Percentiles rank a stretch among this genome's conserved stretches.
Evolutionary conservation across 371 early-diverging fungal species (phyloP).

Genomic region (Entomophthora muscae): DNA sequence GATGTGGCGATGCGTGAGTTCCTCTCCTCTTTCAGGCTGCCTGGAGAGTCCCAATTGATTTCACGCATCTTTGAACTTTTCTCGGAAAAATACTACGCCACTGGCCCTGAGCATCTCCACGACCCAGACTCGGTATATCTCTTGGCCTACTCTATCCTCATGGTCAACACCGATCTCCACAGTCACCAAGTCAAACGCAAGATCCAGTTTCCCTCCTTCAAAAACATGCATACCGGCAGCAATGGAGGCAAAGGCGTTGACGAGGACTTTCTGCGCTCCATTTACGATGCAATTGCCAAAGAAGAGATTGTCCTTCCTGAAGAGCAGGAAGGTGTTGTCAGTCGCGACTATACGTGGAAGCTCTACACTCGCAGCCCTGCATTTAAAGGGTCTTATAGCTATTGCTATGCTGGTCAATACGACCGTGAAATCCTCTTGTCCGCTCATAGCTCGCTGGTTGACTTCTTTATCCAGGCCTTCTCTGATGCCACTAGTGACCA

Average conservation of each 20-base stretch:
- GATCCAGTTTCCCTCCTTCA: constrained; percentile 74
- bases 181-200: constrained; percentile 51
- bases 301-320: constrained; percentile 76
- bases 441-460: not conserved
- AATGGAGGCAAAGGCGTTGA: constrained; percentile 56
- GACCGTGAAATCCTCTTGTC: not conserved
- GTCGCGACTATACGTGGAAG: constrained; percentile 89
- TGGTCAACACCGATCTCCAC: constrained; percentile 91
- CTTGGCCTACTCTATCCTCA: constrained; percentile 72
- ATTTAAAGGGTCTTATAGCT: not conserved
- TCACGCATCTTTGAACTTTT: constrained; percentile 79
- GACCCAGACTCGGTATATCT: constrained; percentile 57
- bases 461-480: constrained; percentile 5
- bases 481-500: not conserved
- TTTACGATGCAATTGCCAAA: constrained; percentile 55
- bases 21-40: constrained; percentile 72
- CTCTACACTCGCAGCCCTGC: constrained; percentile 53
- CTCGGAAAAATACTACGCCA: constrained; percentile 52
- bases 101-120: constrained; percentile 37
- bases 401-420: not conserved
- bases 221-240: constrained; percentile 56
- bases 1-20: constrained; percentile 75
- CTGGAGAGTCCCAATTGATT: constrained; percentile 90
- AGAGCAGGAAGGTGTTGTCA: constrained; percentile 83
- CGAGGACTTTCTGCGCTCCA: constrained; percentile 44